Percentiles rank a stretch among this genome's conserved stretches.
phyloP scores from a whole-genome alignment of 768 basidiomycete genomes.

The Hericium rajendrae region DNA sequence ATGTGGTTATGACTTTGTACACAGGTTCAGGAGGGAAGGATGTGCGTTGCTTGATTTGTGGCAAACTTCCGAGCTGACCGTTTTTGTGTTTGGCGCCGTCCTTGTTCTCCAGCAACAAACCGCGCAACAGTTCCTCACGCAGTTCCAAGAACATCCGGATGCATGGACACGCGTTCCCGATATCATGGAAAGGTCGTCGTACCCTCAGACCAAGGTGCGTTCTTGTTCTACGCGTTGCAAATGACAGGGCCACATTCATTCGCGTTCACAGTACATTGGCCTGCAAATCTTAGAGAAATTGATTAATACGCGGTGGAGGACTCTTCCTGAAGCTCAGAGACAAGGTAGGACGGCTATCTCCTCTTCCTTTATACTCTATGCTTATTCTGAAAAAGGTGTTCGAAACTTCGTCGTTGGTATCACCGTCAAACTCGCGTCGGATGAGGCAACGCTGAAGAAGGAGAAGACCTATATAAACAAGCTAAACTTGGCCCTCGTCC shows the following conservation, averaged over 20 bases:
- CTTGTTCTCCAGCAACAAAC: conserved; percentile 65
- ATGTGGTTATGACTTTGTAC: conserved; percentile 88
- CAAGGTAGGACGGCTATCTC: conserved; percentile 45
- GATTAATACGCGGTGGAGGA: conserved; percentile 92
- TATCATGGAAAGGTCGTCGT: conserved; percentile 76
- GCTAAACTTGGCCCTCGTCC: conserved; percentile 91
- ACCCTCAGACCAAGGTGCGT: conserved; percentile 75
- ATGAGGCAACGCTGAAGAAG: conserved; percentile 78
- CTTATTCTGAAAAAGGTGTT: conserved; percentile 49
- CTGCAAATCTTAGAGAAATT: conserved; percentile 95
- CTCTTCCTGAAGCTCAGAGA: conserved; percentile 86
- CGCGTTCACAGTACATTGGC: conserved; percentile 70
- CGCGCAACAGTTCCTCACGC: conserved; percentile 89
- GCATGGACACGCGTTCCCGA: conserved; percentile 96
- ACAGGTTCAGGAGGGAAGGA: conserved; percentile 67
- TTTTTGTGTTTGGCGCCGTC: conserved; percentile 2
- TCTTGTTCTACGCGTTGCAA: not conserved
- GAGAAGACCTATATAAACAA: conserved; percentile 96
- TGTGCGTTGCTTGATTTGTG: conserved; percentile 35
- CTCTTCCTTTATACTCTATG: not conserved
- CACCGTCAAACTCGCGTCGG: conserved; percentile 88
- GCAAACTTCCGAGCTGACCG: not conserved
- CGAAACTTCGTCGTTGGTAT: conserved; percentile 93
- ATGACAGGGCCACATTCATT: not conserved
- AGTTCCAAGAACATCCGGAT: conserved; percentile 93